Evolutionary conservation across 768 basidiomycete genomes (phyloP).

Genomic region (Lactifluus pinguis): DNA sequence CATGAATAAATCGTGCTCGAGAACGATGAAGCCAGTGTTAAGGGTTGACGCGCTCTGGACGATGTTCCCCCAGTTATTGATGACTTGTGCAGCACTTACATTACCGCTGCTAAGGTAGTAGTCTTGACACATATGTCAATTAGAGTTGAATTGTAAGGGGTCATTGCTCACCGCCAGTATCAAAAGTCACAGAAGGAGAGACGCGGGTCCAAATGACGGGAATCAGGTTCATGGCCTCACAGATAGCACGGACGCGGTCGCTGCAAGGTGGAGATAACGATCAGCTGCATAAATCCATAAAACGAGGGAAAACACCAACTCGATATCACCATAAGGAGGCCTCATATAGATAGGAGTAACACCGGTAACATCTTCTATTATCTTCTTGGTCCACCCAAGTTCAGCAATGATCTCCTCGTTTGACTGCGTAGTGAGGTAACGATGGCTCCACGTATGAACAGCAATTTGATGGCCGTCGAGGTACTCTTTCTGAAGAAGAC

Average conservation of each 20-base stretch:
- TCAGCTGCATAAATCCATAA: neutral
- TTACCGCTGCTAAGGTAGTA: conserved; percentile 70
- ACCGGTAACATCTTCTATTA: conserved; percentile 74
- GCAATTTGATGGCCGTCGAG: conserved; percentile 73
- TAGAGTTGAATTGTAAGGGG: neutral
- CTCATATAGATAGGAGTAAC: conserved; percentile 73
- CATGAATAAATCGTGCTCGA: conserved; percentile 82
- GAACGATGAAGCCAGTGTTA: conserved; percentile 76
- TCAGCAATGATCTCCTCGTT: conserved; percentile 83
- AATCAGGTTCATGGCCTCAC: conserved; percentile 69
- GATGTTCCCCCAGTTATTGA: conserved; percentile 68
- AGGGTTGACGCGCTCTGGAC: conserved; percentile 49
- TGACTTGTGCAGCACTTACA: conserved; percentile 46
- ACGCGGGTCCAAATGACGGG: conserved; percentile 82
- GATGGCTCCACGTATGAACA: conserved; percentile 66
- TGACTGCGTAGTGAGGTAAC: conserved; percentile 57
- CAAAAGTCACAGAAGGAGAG: conserved; percentile 52
- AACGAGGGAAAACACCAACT: conserved; percentile 33
- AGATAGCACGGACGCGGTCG: conserved; percentile 81
- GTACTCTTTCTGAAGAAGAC: conserved; percentile 62
- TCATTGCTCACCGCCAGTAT: conserved; percentile 47
- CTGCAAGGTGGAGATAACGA: conserved; percentile 28
- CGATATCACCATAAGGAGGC: conserved; percentile 76
- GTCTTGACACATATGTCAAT: conserved; percentile 35
- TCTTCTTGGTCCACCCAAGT: conserved; percentile 78